Base-by-base conservation (phyloP, 2,329 filamentous ascomycete genomes). In the Blastomyces parvus region DNA sequence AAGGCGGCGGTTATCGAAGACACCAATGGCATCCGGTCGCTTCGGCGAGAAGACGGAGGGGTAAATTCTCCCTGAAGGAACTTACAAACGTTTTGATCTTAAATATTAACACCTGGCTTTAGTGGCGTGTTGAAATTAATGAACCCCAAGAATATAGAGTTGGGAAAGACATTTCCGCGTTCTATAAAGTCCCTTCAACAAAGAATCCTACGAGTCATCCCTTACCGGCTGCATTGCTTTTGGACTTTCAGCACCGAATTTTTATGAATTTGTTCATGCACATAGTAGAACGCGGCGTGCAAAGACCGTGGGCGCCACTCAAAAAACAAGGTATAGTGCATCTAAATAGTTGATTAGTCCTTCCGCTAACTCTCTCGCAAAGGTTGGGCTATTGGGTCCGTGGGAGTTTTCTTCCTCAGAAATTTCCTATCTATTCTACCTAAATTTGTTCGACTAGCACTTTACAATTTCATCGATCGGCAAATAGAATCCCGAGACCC, bases 151-250 rank as follows among this genome's bases (percentile, higher is more conserved):
- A 27, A 27, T 13, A 17, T 46, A 19, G 6, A 33, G 11, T 27
- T 19, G 27, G 22, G 27, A 27, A 46, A 19, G 60, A 30, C 44
- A 6, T 40, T 55, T 19, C 44, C n/a, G 17, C 7, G 2, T 61
- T 61, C 48, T 55, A 55, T n/a, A 61, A 61, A 53, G 36, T 9
- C 19, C 48, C 60, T 42, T 53, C 27, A 25, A 61, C 60, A 42
- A 7, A 19, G 9, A 48, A 61, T 33, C 46, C 30, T 48, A 36
- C 38, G 27, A 55, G 25, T 42, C 40, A 52, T 22, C 60, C 60
- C 13, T 27, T 61, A n/a, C 60, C 60, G 0, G 46, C 30, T 3
- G n/a, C 27, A 22, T 44, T 53, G 25, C 36, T 61, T 9, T 48
- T 61, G 17, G 22, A 8, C 3, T 36, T 25, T 27, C 60, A 55